These are phyloP conservation scores for Phlyctochytrium planicorne DNA, from an alignment of 192 early-diverging fungal species.

Conservation along the genomic window DNA sequence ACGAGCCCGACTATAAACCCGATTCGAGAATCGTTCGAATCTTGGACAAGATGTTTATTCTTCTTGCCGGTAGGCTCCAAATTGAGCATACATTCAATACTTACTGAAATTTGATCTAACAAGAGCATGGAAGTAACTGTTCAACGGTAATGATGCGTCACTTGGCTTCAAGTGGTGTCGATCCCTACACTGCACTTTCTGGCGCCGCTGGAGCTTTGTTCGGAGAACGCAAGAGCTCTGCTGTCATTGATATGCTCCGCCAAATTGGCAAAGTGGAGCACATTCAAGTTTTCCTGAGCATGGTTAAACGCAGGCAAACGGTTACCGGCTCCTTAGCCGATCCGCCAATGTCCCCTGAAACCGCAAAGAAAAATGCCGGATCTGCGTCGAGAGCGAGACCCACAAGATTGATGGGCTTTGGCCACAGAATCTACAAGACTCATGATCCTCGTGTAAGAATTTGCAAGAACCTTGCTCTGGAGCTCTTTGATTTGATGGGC, in stretches of 20 bases:
- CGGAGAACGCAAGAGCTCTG: constrained; percentile 56
- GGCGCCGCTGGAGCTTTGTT: constrained; percentile 66
- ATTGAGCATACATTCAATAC: neutral
- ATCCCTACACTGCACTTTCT: constrained; percentile 61
- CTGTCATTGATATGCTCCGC: constrained; percentile 60
- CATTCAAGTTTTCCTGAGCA: constrained; percentile 52
- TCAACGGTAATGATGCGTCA: constrained; percentile 66
- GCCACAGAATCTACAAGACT: constrained; percentile 59
- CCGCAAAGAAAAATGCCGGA: neutral
- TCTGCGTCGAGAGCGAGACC: constrained; percentile 13
- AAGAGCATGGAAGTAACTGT: constrained; percentile 52
- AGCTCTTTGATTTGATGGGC: constrained; percentile 63
- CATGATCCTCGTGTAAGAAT: constrained; percentile 63
- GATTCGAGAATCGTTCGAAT: constrained; percentile 40
- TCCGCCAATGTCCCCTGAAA: neutral
- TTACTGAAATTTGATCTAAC: constrained; percentile 5
- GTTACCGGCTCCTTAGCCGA: neutral
- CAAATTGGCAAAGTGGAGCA: constrained; percentile 59
- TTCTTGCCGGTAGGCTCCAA: constrained; percentile 41
- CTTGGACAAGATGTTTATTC: constrained; percentile 52
- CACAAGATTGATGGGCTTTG: constrained; percentile 62
- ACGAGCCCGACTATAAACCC: constrained; percentile 47
- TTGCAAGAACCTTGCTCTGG: constrained; percentile 53
- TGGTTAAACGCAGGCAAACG: constrained; percentile 53
- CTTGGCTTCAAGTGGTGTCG: constrained; percentile 59